These are phyloP conservation scores for Trichoderma gracile DNA, from an alignment of 2,329 filamentous ascomycete species.

Conservation along the genomic window DNA sequence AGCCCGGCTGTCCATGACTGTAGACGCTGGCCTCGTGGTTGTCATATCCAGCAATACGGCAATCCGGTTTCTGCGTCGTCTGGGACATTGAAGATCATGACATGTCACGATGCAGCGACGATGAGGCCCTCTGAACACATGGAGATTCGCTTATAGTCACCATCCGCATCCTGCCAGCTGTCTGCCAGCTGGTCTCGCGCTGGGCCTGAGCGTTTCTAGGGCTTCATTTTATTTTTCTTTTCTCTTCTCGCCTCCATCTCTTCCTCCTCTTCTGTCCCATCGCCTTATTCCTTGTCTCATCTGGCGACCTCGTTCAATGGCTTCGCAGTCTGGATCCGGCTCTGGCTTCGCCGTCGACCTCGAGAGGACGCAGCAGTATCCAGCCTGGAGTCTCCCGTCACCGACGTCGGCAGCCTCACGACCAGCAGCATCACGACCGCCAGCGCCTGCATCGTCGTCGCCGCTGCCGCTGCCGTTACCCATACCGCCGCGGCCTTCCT, in stretches of 20 bases:
- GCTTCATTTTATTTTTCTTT: not conserved
- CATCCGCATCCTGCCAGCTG: slow-evolving; percentile 1
- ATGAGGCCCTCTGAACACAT: not conserved
- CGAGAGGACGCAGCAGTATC: not conserved
- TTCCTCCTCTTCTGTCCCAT: no score
- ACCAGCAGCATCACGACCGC: no score
- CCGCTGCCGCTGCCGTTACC: no score
- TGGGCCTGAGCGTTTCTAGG: not conserved
- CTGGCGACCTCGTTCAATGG: slow-evolving; percentile 5
- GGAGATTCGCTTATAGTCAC: slow-evolving; percentile 2
- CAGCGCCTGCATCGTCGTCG: no score
- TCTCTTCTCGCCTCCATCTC: not conserved
- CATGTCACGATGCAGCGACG: slow-evolving; percentile 3
- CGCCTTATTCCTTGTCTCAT: no score
- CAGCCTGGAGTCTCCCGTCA: not conserved
- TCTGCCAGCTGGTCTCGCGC: not conserved
- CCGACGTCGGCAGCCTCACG: not conserved
- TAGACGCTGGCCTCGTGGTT: not conserved
- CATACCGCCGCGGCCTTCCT: no score
- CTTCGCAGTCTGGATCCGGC: slow-evolving; percentile 2
- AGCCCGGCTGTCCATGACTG: not conserved
- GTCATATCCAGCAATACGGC: not conserved
- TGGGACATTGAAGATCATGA: not conserved
- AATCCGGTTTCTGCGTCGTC: not conserved
- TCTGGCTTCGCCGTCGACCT: not conserved